phyloP scores from a whole-genome alignment of 768 basidiomycete species.

The Leccinum imitatum region DNA sequence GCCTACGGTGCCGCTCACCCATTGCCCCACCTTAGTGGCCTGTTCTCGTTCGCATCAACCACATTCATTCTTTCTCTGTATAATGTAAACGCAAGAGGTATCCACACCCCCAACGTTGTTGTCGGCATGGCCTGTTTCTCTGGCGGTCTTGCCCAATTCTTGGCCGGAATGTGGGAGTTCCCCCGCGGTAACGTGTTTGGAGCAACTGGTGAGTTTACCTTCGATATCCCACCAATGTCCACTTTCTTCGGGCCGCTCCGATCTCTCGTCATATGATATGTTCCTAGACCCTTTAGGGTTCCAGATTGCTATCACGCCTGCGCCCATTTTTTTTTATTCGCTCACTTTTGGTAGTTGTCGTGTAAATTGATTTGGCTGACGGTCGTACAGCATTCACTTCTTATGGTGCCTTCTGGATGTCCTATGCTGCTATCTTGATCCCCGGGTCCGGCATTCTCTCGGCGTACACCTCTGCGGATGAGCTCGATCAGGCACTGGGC shows the following conservation, averaged over 20 bases:
- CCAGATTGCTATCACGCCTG: background rate
- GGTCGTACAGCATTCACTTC: conserved; percentile 63
- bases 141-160: conserved; percentile 81
- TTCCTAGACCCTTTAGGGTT: too few relatives aligned
- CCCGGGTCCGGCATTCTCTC: conserved; percentile 62
- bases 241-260: background rate
- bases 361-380: conserved; percentile 1
- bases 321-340: background rate
- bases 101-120: conserved; percentile 63
- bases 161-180: conserved; percentile 92
- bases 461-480: conserved; percentile 44
- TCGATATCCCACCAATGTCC: background rate
- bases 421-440: conserved; percentile 70
- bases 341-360: background rate
- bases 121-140: conserved; percentile 85
- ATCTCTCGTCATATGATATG: background rate
- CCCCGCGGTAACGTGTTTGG: conserved; percentile 68
- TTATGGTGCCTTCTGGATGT: conserved; percentile 89
- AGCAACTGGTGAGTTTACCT: conserved; percentile 56
- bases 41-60: conserved; percentile 83
- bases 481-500: conserved; percentile 60
- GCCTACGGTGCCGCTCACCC: too few relatives aligned
- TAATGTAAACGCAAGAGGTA: conserved; percentile 58
- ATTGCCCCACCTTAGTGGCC: conserved; percentile 46
- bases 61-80: conserved; percentile 77